Base-by-base conservation (phyloP, 495 filamentous ascomycete species). In the Rhypophila decipiens region DNA sequence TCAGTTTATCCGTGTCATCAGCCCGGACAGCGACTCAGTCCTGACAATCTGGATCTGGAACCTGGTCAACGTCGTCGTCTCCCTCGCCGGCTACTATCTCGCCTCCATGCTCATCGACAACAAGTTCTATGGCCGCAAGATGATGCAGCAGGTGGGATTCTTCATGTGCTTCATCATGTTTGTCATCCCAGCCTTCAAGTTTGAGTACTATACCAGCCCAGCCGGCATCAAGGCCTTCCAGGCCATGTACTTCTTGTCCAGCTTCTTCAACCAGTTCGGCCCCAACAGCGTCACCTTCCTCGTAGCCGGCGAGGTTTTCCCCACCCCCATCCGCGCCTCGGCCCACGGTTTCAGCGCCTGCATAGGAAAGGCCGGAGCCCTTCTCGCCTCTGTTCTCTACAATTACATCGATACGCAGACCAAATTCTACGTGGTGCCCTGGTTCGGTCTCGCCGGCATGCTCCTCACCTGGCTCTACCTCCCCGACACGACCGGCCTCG, bases 221-320 rank as follows among this genome's bases (percentile, higher is more conserved):
- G 68, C 67, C 13, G 76, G 85, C 56, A 83, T 94, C 70, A 75
- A 83, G 49, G 68, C 72, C 0, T 96, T 96, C 83, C 88, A 93
- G 67, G 79, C 88, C 50, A 93, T 96, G 86, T 85, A 95, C 75
- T 96, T 90, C 73, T 64, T 93, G 39, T 86, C 85, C 38, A 88
- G 84, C 33, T 95, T 96, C 75, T 96, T 96, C 82, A 94, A 93
- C 74, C 90, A 96, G 65, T 95, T 96, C 58, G 88, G 90, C 7
- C 88, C 90, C 66, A 96, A 95, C 75, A 80, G 78, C 44, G 87
- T 94, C 46, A 90, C 88, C 42, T 95, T 96, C 83, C 74, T 95
- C 47, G 87, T 91, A 18, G 89, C 90, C 22, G 90, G 87, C 22
- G 90, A 96, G 63, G 86, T 91, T 10, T 96, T 82, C 74, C 90